A percentile compares a stretch with the other conserved stretches of the same genome.
These are phyloP conservation scores for Pinus tabuliformis DNA, from an alignment of 75 land plant genomes.

Conservation along the genomic window DNA sequence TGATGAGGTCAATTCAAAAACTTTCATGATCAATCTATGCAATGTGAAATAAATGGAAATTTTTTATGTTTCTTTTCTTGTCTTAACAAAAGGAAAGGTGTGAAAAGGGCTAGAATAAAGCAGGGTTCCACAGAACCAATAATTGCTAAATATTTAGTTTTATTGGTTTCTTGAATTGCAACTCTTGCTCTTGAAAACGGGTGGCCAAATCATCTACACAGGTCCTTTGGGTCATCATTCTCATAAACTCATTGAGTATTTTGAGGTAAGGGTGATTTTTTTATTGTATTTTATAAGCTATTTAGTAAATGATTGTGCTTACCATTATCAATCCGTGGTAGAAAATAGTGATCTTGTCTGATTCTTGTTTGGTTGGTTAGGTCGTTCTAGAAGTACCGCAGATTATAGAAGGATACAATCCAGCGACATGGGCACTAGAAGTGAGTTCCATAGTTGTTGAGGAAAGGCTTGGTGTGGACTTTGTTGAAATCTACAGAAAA, in stretches of 20 bases:
- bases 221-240: slow-evolving; percentile 37
- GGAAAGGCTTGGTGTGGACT: slow-evolving; percentile 41
- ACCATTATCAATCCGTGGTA: too few relatives aligned
- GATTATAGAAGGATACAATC: slow-evolving; percentile 64
- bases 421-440: slow-evolving; percentile 85
- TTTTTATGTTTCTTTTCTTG: background rate
- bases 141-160: background rate
- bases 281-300: background rate
- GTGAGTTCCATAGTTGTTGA: slow-evolving; percentile 44
- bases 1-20: slow-evolving; percentile 21
- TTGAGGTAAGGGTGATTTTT: slow-evolving; percentile 18
- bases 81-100: too few relatives aligned
- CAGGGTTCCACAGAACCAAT: background rate
- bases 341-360: background rate
- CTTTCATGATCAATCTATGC: background rate
- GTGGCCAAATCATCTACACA: slow-evolving; percentile 39
- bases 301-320: background rate
- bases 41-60: background rate
- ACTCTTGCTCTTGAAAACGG: slow-evolving; percentile 36
- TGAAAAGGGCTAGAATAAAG: background rate
- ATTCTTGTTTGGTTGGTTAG: slow-evolving; percentile 18
- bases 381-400: slow-evolving; percentile 40
- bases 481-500: slow-evolving; percentile 45
- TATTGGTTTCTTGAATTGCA: slow-evolving; percentile 11
- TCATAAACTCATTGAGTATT: slow-evolving; percentile 33